phyloP scores from a whole-genome alignment of 352 stramenopile genomes.

The Pythium aristosporum region DNA sequence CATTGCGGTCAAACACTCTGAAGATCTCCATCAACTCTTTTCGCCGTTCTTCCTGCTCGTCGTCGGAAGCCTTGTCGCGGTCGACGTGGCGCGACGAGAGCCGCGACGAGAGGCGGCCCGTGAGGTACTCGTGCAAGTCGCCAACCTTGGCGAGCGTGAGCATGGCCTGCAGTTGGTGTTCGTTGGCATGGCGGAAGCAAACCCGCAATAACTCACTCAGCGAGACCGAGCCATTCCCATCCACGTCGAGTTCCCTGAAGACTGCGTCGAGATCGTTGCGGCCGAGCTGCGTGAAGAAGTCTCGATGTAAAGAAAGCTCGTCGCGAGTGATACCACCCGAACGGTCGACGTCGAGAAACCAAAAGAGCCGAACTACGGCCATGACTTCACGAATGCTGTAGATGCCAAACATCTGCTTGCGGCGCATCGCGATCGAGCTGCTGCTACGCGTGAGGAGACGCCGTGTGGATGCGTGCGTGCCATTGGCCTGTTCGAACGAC shows the following conservation, averaged over 20 bases:
- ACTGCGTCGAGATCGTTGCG: constrained; percentile 57
- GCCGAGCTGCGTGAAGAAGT: constrained; percentile 64
- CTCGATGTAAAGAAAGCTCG: constrained; percentile 53
- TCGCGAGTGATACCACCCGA: constrained; percentile 51
- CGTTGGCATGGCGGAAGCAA: constrained; percentile 68
- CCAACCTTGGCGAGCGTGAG: constrained; percentile 66
- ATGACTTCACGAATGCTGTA: constrained; percentile 72
- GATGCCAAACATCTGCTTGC: constrained; percentile 50
- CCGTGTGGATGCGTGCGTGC: too few relatives aligned
- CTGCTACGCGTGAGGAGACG: not conserved
- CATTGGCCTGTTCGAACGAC: too few relatives aligned
- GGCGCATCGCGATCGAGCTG: constrained; percentile 6
- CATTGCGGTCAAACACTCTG: constrained; percentile 62
- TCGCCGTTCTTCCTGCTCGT: not conserved
- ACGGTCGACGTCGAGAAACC: constrained; percentile 63
- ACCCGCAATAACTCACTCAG: constrained; percentile 59
- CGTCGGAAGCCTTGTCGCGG: too few relatives aligned
- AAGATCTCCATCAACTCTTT: constrained; percentile 52
- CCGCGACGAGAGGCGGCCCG: too few relatives aligned
- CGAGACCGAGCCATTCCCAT: constrained; percentile 54
- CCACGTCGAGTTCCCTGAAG: constrained; percentile 69
- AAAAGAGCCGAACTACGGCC: constrained; percentile 73
- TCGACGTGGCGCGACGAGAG: too few relatives aligned
- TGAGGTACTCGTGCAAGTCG: constrained; percentile 26
- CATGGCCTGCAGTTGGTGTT: constrained; percentile 62